phyloP scores from a whole-genome alignment of 176 grass and related monocot genomes.

The Oryza glaberrima region DNA sequence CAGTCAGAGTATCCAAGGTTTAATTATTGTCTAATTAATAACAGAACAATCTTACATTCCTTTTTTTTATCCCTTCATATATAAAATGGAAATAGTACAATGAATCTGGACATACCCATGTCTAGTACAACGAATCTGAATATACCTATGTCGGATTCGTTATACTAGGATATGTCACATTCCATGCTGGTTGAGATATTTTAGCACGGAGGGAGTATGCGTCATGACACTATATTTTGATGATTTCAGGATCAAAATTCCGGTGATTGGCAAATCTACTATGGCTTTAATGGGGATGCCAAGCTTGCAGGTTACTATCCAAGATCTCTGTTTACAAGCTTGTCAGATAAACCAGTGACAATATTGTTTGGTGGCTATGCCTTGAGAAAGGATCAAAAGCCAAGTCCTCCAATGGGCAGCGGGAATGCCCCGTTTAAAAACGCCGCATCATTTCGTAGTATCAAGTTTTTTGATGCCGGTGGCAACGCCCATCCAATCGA shows the following conservation, averaged over 20 bases:
- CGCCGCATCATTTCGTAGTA: neutral
- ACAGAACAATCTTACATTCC: too few species aligned
- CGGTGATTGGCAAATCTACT: constrained; percentile 4
- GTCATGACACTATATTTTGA: neutral
- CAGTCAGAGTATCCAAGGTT: neutral
- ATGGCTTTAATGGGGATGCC: constrained; percentile 6
- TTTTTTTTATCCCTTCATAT: too few species aligned
- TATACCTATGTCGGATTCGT: too few species aligned
- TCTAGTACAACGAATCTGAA: too few species aligned
- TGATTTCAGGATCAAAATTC: neutral
- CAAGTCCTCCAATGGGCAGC: constrained; percentile 3
- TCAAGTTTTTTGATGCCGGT: constrained; percentile 8
- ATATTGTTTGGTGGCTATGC: neutral
- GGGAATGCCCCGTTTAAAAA: neutral
- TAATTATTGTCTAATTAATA: neutral
- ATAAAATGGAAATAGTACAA: too few species aligned
- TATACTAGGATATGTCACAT: too few species aligned
- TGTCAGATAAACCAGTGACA: neutral
- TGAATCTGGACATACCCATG: too few species aligned
- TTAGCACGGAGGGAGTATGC: too few species aligned
- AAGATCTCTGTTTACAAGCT: neutral
- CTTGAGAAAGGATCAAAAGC: neutral
- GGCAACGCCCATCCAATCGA: neutral
- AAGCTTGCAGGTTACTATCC: neutral
- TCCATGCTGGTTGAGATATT: too few species aligned